Base-by-base conservation (phyloP, 768 basidiomycete genomes). In the Podaxis sp. region DNA sequence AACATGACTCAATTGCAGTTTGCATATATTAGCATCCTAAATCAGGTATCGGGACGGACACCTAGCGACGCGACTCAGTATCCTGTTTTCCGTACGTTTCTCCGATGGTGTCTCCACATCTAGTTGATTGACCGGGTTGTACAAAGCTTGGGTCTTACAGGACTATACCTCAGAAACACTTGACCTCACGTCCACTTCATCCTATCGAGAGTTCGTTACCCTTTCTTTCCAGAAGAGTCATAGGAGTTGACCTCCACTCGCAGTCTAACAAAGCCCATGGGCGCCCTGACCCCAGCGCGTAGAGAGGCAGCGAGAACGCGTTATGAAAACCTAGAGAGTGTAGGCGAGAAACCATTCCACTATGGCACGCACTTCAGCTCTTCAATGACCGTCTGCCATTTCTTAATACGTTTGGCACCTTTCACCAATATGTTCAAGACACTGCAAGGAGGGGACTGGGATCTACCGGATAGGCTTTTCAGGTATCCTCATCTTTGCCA, bases 341-440 rank as follows among this genome's bases (percentile, higher is more conserved):
- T 96, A 2, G 90, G 75, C 7, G 95, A 98, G 74, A 83, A 85
- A 38, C 95, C 95, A 0, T 96, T 96, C 74, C 91, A 94, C 69
- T 94, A 93, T 64, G 91, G 96, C 47, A 97, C 96, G 0, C 96
- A 98, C 71, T 98, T 95, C 70, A 93, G 91, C 70, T 96, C 94
- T 9, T 96, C 94, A 2, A 97, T 97, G 95, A 96, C 94, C 63
- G 92, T 95, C 50, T 96, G 94, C 76, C 94, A 96, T 67, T 97
- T 91, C 76, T 76, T 96, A 67, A 96, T 98, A 59, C 83, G 96
- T 22, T 76, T 96, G 68, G 86, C 89, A 13, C 96, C 96, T 0
- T 98, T 91, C 72, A 96, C 94, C 25, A 87, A 90, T 69, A 96
- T 96, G 89, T 98, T 96, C 81, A 93, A 95, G 76, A 93, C 91